Evolutionary conservation across 2,329 filamentous ascomycete genomes (phyloP).

Genomic region (Davidsoniella eucalypti): DNA sequence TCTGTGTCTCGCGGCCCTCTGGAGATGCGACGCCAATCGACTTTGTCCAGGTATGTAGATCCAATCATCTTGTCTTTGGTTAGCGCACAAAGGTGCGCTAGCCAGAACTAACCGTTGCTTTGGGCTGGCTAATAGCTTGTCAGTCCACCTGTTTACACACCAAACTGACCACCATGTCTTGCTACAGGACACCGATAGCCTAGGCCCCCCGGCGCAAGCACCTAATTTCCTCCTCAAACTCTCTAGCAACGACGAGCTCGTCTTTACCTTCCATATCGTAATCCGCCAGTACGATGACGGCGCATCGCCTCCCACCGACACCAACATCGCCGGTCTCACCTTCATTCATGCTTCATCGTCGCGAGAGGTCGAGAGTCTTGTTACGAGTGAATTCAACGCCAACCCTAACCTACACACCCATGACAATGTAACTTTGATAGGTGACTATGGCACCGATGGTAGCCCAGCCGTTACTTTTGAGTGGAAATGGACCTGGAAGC

Average conservation of each 20-base stretch:
- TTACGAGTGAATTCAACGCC: constrained; percentile 90
- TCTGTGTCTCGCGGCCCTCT: constrained; percentile 52
- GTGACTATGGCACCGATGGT: constrained; percentile 76
- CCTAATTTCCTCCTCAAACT: constrained; percentile 63
- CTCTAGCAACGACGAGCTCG: constrained; percentile 77
- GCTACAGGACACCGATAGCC: constrained; percentile 10
- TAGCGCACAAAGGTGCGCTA: not conserved
- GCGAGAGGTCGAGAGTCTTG: constrained; percentile 79
- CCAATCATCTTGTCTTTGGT: constrained; percentile 15
- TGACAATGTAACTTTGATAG: constrained; percentile 86
- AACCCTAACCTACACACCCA: constrained; percentile 97
- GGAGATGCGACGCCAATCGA: constrained; percentile 67
- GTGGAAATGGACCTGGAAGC: constrained; percentile 95
- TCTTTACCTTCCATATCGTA: constrained; percentile 84
- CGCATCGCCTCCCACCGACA: constrained; percentile 40
- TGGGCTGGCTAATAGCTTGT: not conserved
- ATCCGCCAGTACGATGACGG: constrained; percentile 43
- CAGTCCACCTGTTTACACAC: not conserved
- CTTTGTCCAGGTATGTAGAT: constrained; percentile 64
- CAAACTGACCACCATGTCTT: not conserved
- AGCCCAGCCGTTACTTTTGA: constrained; percentile 72
- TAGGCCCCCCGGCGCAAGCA: not conserved
- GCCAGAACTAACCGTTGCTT: not conserved
- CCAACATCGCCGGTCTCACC: constrained; percentile 72
- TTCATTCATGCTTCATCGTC: constrained; percentile 78